Evolutionary conservation across 345 rosid species (phyloP), one percentile per base, ranked within the genome.

Genomic region (Citrus cavaleriei): DNA sequence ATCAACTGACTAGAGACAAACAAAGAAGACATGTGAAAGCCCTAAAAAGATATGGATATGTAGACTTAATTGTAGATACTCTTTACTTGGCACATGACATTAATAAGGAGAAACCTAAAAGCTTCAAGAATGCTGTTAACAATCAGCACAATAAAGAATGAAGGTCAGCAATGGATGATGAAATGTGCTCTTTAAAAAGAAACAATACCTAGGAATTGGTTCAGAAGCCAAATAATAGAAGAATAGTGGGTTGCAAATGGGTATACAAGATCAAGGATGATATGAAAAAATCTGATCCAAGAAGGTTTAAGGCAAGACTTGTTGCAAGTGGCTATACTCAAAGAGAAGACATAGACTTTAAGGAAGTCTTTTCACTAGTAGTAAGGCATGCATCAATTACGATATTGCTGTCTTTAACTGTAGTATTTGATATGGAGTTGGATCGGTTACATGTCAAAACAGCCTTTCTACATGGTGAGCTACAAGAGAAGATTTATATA

Each of bases 181-280:
- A 51, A 6, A 16, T 51, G 2, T 4, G 22, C 0, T 51, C 7
- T 4, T 51, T 51, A 6, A 1, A 18, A 6, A 16, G 7, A 1
- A 51, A 51, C 14, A 16, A 51, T 14, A 16, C 57, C 18, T 51
- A 18, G 22, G 1, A 4, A 1, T 2, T 16, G 2, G 7, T 51
- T 16, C 2, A 3, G 0, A 51, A 16, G 22, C 57, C 0, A 16
- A 16, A 16, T 2, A 4, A 51, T 5, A 51, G 2, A 18, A 16
- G 21, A 18, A 51, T 51, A 4, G 0, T 51, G 6, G 21, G 21
- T 1, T 16, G 7, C 0, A 51, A 51, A 4, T 51, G 0, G 57
- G 14, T 51, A 51, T 51, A 4, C 6, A 51, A 1, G 38, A 30
- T 27, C 0, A 60, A 24, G 0, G 30, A 24, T 4, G 30, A 28